phyloP scores from a whole-genome alignment of 177 flowering plant genomes.

The Vitis hybrid region DNA sequence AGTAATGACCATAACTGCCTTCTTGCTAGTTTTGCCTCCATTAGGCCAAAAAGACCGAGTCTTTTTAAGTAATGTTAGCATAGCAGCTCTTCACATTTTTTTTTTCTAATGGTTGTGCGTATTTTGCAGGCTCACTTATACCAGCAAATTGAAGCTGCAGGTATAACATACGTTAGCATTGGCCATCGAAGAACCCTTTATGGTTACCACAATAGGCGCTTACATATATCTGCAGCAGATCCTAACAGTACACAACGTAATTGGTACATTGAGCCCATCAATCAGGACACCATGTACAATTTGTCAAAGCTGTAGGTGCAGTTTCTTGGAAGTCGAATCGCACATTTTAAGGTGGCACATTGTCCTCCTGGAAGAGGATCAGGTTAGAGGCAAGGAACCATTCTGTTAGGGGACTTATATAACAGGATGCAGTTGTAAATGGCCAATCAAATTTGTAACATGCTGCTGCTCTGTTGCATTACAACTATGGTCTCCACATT shows the following conservation, averaged over 20 bases:
- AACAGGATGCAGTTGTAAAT: not conserved
- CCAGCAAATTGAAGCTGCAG: conserved; percentile 66
- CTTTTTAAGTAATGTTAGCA: too few relatives aligned
- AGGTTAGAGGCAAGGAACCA: not conserved
- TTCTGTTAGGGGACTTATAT: not conserved
- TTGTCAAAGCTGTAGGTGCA: conserved; percentile 16
- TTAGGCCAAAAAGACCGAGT: too few relatives aligned
- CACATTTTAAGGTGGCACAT: not conserved
- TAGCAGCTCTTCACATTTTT: not conserved
- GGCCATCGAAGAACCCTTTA: conserved; percentile 78
- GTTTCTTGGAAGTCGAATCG: not conserved
- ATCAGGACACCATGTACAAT: conserved; percentile 22
- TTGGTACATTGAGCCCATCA: conserved; percentile 59
- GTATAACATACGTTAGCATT: conserved; percentile 77
- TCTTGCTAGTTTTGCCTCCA: too few relatives aligned
- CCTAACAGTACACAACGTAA: conserved; percentile 30
- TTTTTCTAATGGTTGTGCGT: not conserved
- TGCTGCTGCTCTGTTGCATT: not conserved
- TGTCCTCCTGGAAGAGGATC: not conserved
- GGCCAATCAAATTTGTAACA: not conserved
- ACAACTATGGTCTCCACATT: not conserved
- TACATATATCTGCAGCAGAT: conserved; percentile 54
- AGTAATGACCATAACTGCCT: not conserved
- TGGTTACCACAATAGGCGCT: conserved; percentile 52
- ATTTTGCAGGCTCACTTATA: conserved; percentile 68